phyloP scores from a whole-genome alignment of 495 filamentous ascomycete species.

The Xylona heveae region DNA sequence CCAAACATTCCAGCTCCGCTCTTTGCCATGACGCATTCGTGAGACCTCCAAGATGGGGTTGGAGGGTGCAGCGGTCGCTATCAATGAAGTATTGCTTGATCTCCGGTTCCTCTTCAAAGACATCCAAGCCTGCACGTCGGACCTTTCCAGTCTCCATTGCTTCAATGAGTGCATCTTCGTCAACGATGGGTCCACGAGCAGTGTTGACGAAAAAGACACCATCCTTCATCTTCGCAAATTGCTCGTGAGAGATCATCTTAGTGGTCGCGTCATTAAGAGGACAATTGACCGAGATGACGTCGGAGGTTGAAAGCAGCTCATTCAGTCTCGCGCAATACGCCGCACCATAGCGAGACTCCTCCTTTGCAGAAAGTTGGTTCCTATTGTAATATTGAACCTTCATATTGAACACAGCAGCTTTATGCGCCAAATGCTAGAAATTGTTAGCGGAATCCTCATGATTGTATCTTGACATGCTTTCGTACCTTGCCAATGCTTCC shows the following conservation, averaged over 20 bases:
- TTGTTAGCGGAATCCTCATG: background rate
- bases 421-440: constrained; percentile 10
- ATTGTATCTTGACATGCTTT: no score
- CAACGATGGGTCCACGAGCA: constrained; percentile 55
- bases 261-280: constrained; percentile 42
- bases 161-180: constrained; percentile 54
- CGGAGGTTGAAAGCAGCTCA: constrained; percentile 42
- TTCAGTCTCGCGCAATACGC: no score
- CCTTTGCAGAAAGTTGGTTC: constrained; percentile 11
- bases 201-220: constrained; percentile 71
- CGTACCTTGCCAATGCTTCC: constrained; percentile 11
- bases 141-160: constrained; percentile 51
- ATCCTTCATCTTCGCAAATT: constrained; percentile 51
- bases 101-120: constrained; percentile 57
- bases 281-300: constrained; percentile 60
- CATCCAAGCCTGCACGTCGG: constrained; percentile 46
- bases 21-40: no score
- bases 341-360: no score
- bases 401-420: constrained; percentile 42
- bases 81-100: constrained; percentile 48
- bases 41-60: no score
- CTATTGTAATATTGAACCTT: constrained; percentile 49
- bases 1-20: no score
- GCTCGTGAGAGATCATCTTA: constrained; percentile 42
- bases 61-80: no score